These are phyloP conservation scores for Leccinum subgranulosum DNA, from an alignment of 768 basidiomycete species.

Conservation along the genomic window DNA sequence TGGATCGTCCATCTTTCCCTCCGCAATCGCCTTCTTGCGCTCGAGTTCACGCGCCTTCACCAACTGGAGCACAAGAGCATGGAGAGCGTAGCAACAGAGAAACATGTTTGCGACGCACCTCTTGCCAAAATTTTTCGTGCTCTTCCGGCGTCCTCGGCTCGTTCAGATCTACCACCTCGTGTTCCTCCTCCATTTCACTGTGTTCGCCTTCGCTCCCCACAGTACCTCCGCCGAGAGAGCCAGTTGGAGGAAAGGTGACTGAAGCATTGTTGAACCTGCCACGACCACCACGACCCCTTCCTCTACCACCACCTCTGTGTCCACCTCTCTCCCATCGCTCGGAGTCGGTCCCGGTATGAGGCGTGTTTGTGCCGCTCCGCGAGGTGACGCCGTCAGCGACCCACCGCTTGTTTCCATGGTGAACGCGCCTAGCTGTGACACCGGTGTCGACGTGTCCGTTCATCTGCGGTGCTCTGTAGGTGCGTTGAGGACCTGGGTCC, in stretches of 20 bases:
- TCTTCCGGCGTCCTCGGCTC: conserved; percentile 59
- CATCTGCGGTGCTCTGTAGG: conserved; percentile 18
- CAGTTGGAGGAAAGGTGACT: conserved; percentile 32
- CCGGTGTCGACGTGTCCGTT: conserved; percentile 22
- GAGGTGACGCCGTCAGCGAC: conserved; percentile 39
- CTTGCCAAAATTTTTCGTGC: conserved; percentile 66
- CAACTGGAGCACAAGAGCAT: conserved; percentile 41
- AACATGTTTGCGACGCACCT: conserved; percentile 44
- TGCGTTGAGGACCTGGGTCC: conserved; percentile 23
- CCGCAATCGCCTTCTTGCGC: conserved; percentile 68
- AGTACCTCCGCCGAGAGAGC: conserved; percentile 27
- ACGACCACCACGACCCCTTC: conserved; percentile 37
- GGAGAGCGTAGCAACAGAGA: conserved; percentile 18
- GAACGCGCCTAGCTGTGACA: conserved; percentile 25
- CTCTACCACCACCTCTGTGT: conserved; percentile 48
- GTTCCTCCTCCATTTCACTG: too few relatives aligned
- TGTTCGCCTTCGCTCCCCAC: background rate
- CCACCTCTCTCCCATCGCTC: conserved; percentile 67
- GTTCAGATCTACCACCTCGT: conserved; percentile 6
- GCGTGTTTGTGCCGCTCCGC: conserved; percentile 33
- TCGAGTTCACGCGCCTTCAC: conserved; percentile 73
- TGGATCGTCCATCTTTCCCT: conserved; percentile 89
- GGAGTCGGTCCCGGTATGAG: conserved; percentile 39
- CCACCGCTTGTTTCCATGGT: conserved; percentile 61
- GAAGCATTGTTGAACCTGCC: conserved; percentile 42